phyloP scores from a whole-genome alignment of 306 rosid genomes.

The Gillenia trifoliata region DNA sequence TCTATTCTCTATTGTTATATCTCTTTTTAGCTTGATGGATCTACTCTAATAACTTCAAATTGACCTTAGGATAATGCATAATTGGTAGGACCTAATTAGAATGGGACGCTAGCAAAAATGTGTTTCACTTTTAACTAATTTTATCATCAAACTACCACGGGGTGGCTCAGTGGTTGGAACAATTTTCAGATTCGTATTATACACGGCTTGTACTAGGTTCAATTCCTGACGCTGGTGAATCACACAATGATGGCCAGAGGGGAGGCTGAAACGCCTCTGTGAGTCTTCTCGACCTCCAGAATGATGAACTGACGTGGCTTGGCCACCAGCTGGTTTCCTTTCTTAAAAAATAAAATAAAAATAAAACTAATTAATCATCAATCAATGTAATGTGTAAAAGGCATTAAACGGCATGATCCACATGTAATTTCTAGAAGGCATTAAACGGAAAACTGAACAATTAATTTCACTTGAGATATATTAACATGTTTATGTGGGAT shows the following conservation, averaged over 20 bases:
- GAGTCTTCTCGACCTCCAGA: no score
- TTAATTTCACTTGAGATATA: not conserved
- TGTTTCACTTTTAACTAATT: constrained; percentile 9
- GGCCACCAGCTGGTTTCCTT: no score
- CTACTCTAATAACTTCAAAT: not conserved
- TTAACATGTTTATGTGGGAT: not conserved
- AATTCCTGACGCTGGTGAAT: no score
- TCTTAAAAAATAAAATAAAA: no score
- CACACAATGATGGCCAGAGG: no score
- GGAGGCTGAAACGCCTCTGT: no score
- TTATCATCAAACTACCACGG: no score
- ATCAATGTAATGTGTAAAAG: not conserved
- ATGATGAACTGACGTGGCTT: no score
- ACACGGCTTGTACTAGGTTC: no score
- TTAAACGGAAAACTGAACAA: not conserved
- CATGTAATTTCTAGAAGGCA: not conserved
- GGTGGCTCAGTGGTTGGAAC: no score
- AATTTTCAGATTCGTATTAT: no score
- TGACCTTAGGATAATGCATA: not conserved
- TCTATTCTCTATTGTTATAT: no score
- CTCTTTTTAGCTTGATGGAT: not conserved
- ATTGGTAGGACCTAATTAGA: not conserved
- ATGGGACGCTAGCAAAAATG: not conserved
- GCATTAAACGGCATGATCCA: constrained; percentile 11
- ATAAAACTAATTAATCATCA: constrained; percentile 2